Evolutionary conservation across 306 rosid genomes (phyloP).

Genomic region (Sechiopsis laciniata): DNA sequence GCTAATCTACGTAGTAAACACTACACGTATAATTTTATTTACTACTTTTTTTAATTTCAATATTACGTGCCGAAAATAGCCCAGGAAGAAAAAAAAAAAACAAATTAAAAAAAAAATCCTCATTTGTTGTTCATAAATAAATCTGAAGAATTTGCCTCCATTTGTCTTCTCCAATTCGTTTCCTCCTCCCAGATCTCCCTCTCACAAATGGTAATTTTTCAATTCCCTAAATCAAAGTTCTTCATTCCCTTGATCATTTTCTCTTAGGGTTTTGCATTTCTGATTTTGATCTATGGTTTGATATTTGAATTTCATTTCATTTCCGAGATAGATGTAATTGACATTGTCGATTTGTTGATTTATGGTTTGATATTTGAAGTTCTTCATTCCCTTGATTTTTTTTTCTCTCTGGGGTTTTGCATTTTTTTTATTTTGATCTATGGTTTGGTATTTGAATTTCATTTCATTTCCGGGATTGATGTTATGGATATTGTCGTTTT

Average conservation of each 20-base stretch:
- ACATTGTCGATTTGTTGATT: not conserved
- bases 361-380: too few species aligned
- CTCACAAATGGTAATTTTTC: slow-evolving; percentile 2
- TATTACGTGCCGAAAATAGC: not conserved
- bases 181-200: slow-evolving; percentile 8
- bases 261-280: not conserved
- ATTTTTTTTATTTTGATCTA: not conserved
- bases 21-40: not conserved
- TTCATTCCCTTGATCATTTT: not conserved
- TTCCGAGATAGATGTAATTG: not conserved
- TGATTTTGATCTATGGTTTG: not conserved
- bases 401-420: not conserved
- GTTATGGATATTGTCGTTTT: not conserved
- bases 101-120: not conserved
- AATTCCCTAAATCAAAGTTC: not conserved
- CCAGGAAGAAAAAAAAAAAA: not conserved
- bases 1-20: not conserved
- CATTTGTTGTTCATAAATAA: not conserved
- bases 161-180: not conserved
- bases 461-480: not conserved
- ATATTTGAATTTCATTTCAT: not conserved
- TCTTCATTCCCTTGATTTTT: not conserved
- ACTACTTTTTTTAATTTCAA: not conserved
- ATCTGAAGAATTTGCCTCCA: not conserved
- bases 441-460: not conserved